These are phyloP conservation scores for Sporothrix schenckii DNA, from an alignment of 2,329 filamentous ascomycete species.

Conservation along the genomic window DNA sequence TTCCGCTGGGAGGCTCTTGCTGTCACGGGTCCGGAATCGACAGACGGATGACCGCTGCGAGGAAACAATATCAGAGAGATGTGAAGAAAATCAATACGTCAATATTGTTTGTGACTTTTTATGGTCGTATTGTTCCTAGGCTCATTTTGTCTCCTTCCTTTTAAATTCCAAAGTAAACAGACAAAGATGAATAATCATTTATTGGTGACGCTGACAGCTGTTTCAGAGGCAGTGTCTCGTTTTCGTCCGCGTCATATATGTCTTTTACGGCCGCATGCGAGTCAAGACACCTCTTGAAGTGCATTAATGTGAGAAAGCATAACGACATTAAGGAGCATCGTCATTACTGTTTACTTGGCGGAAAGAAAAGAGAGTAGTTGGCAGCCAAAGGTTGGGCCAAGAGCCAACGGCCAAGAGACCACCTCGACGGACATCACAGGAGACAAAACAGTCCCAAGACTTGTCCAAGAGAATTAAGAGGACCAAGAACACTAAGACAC, in stretches of 20 bases:
- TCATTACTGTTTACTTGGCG: constrained; percentile 1
- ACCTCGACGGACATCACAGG: too few relatives aligned
- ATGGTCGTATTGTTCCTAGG: too few relatives aligned
- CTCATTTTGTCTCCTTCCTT: too few relatives aligned
- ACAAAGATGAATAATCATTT: too few relatives aligned
- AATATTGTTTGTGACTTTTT: too few relatives aligned
- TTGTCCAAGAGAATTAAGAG: neutral
- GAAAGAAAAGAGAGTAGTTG: too few relatives aligned
- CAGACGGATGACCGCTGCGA: constrained; percentile 1
- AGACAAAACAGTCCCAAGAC: neutral
- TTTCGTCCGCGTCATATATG: too few relatives aligned
- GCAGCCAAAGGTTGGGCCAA: neutral
- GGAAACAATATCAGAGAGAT: neutral
- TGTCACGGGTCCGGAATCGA: constrained; percentile 16
- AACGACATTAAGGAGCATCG: neutral
- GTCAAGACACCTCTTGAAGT: neutral
- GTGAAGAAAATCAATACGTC: neutral
- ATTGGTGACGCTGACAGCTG: neutral
- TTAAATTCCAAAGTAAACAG: too few relatives aligned
- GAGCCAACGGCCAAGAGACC: neutral
- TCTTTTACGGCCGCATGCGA: too few relatives aligned
- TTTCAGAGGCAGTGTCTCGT: neutral
- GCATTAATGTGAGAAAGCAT: neutral
- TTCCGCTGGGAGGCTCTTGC: neutral
- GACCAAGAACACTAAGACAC: neutral